phyloP scores from a whole-genome alignment of 2,329 filamentous ascomycete species.

The Diaporthe nobilis region DNA sequence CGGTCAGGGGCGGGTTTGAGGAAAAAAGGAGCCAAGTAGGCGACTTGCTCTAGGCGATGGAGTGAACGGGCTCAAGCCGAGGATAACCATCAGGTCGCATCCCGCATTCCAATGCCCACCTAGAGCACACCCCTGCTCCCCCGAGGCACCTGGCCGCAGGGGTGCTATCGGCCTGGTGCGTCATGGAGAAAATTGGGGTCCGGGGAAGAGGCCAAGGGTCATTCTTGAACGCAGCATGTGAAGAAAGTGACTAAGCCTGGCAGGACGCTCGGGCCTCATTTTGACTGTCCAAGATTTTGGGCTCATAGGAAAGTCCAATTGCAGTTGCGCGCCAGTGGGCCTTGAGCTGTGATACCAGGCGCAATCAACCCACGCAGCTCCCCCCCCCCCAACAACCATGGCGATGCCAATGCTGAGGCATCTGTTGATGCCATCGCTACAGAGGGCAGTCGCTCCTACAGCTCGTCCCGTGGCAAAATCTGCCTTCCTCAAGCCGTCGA shows the following conservation, averaged over 20 bases:
- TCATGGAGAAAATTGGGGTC: conserved; percentile 39
- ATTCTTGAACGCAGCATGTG: conserved; percentile 32
- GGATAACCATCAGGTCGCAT: conserved; percentile 47
- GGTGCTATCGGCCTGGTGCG: conserved; percentile 30
- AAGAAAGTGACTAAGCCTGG: conserved; percentile 36
- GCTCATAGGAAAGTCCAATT: neutral
- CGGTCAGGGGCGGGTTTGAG: neutral
- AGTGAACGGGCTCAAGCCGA: conserved; percentile 45
- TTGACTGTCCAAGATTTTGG: conserved; percentile 36
- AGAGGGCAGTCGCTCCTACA: conserved; percentile 41
- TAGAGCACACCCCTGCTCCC: conserved; percentile 4
- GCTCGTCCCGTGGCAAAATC: conserved; percentile 43
- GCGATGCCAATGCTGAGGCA: conserved; percentile 54
- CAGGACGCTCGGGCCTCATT: conserved; percentile 32
- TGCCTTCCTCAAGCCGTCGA: conserved; percentile 45
- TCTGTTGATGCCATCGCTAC: conserved; percentile 50
- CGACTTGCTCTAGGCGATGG: neutral
- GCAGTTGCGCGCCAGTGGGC: conserved; percentile 4
- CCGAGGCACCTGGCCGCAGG: conserved; percentile 14
- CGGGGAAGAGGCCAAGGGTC: conserved; percentile 35
- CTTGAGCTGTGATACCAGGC: conserved; percentile 1
- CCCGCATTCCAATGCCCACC: conserved; percentile 27
- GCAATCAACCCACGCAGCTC: conserved; percentile 15
- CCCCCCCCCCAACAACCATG: conserved; percentile 46
- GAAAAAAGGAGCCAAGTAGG: neutral